Evolutionary conservation across 139 green algal genomes (phyloP).

Genomic region (Eudorina sp.): DNA sequence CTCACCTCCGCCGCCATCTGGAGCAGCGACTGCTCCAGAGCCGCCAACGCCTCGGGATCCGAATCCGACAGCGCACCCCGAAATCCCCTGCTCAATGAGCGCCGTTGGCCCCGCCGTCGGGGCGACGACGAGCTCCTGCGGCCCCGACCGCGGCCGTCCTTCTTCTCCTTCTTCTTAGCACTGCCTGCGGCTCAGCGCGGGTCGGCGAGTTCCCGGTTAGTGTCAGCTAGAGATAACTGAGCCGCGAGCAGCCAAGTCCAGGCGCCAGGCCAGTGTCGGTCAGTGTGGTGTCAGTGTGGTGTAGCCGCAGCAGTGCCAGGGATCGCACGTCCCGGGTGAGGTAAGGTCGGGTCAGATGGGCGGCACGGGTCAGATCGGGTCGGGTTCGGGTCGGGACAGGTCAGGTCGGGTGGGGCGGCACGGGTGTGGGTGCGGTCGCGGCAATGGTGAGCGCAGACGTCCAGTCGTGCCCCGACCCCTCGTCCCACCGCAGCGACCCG

Average conservation of each 20-base stretch:
- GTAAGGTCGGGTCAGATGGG: too few species aligned
- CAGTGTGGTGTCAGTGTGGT: too few species aligned
- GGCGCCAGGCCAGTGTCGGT: too few species aligned
- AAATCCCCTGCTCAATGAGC: too few species aligned
- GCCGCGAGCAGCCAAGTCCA: too few species aligned
- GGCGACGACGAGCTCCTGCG: too few species aligned
- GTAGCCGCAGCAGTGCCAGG: too few species aligned
- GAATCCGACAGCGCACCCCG: neutral
- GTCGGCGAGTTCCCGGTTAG: neutral
- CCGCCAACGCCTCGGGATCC: neutral
- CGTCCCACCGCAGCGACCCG: neutral
- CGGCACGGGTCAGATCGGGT: too few species aligned
- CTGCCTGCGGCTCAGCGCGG: neutral
- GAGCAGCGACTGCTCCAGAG: slow-evolving; percentile 5
- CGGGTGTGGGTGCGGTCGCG: neutral
- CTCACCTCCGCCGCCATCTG: slow-evolving; percentile 8
- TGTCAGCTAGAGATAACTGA: neutral
- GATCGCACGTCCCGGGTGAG: too few species aligned
- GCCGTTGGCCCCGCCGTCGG: neutral
- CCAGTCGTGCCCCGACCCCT: neutral
- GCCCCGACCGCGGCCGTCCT: neutral
- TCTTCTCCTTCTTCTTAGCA: neutral
- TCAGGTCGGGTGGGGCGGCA: too few species aligned
- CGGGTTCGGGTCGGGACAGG: too few species aligned
- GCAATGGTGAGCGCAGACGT: neutral